Base-by-base conservation (phyloP, 2,329 filamentous ascomycete species). In the Ploettnerulaceae sp. region DNA sequence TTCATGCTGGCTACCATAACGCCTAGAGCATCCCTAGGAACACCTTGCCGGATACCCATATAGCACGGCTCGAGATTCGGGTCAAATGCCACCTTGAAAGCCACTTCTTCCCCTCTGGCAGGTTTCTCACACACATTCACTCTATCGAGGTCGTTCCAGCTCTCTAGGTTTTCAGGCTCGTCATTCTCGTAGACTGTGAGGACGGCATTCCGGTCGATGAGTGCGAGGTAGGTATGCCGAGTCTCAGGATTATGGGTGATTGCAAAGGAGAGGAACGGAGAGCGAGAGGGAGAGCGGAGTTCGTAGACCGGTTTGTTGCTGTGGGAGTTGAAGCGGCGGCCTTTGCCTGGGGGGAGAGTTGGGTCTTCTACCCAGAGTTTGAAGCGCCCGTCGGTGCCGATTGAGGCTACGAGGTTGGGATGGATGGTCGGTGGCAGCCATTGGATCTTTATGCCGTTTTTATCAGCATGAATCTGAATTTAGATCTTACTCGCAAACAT, bases 311-410 rank as follows among this genome's bases (percentile, higher is more conserved):
- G 69, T 28, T 86, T 81, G 59, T 87, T 91, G 9, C 81, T 78
- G 26, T 71, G 81, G 64, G 68, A 75, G 63, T 83, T 87, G 73
- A 96, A 97, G 41, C 90, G 83, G 24, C 86, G 81, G 24, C 89
- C 89, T 26, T 77, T 81, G 48, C 76, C 74, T 0, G 84, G 82
- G 1, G 86, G 76, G 38, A 93, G 85, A 1, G 83, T 85, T 12
- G 86, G 82, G 67, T 96, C 89, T 69, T 96, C 91, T 51, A 86
- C 84, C 91, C 91, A 97, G 55, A 97, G 75, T 64, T 89, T 88
- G 71, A 94, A 89, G 65, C 84, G 83, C 61, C 91, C 88, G 60
- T 96, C 91, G 61, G 91, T 86, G 53, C 87, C 89, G 49, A 96
- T 85, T 44, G 86, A 95, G 47, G 84, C 90, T 57, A 97, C 73